Evolutionary conservation across 257 asterid species (phyloP), one percentile per base, ranked within the genome.

Genomic region (Ajuga chamaepitys): DNA sequence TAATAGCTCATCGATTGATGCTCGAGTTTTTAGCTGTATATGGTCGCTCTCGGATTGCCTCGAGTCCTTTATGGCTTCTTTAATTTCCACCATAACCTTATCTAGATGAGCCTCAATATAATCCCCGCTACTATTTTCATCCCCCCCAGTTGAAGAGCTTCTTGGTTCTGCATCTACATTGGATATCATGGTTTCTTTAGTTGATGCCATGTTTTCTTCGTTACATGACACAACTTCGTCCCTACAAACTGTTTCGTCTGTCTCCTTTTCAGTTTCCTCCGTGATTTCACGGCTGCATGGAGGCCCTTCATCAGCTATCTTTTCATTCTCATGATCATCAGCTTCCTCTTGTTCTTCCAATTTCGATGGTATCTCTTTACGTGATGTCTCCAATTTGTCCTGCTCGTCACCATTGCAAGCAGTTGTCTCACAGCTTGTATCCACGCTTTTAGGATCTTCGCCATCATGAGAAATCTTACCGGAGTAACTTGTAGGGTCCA

Each of bases 401-500:
- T 38, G 80, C 47, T 68, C 72, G 24, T 77, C 82, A 44, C 77
- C 85, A 54, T 72, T 75, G 76, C 81, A 72, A 57, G 74, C 75
- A 16, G 85, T 75, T 17, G 86, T 77, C 84, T 70, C 90, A 25
- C 79, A 79, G 64, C 77, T 74, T 0, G 87, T 75, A 70, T 72
- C 86, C 62, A 85, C 81, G 30, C 88, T 80, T 66, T 79, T 86
- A 3, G 95, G 86, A 78, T 89, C 97, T 56, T 81, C 88, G 10
- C 91, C 83, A 76, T 78, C 89, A 17, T 66, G 83, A 21, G 86
- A 83, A 44, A 82, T 79, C 77, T 75, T 85, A 5, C 85, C 82
- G 4, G 96, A 86, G 60, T 75, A 86, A 82, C 92, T 84, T 7
- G 92, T 86, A 22, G 87, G 95, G 70, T 89, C 95, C 44, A 89